These are phyloP conservation scores for Fraxinus paxiana DNA, from an alignment of 305 asterid species.

Conservation along the genomic window DNA sequence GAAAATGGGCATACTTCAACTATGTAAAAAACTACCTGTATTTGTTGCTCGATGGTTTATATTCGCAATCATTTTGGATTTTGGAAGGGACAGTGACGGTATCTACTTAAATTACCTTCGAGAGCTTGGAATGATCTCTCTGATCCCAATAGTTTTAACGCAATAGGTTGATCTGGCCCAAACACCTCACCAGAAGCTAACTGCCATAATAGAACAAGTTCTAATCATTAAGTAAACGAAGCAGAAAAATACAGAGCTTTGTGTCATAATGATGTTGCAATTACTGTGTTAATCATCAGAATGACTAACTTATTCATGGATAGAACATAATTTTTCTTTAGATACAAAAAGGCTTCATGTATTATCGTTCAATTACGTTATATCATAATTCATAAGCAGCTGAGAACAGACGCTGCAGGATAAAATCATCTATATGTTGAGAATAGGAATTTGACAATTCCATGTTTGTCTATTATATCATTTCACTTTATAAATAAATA, in stretches of 20 bases:
- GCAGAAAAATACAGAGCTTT: not conserved
- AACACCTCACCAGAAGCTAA: constrained; percentile 97
- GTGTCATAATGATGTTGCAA: not conserved
- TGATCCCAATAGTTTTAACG: constrained; percentile 81
- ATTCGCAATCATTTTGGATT: not conserved
- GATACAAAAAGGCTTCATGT: not conserved
- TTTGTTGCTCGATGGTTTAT: not conserved
- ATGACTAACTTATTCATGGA: not conserved
- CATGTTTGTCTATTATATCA: not conserved
- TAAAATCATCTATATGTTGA: not conserved
- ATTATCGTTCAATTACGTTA: not conserved
- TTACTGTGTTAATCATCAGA: not conserved
- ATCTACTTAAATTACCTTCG: constrained; percentile 53
- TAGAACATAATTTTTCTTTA: not conserved
- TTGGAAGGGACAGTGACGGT: not conserved
- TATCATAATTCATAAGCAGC: not conserved
- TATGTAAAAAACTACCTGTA: not conserved
- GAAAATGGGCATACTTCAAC: not conserved
- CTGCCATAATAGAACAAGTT: constrained; percentile 36
- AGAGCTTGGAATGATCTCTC: constrained; percentile 88
- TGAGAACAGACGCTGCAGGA: not conserved
- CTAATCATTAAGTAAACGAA: not conserved
- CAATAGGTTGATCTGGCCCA: constrained; percentile 89
- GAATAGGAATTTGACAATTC: not conserved
- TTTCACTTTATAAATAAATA: not conserved